Conservation (phyloP, 495 filamentous ascomycete species). For the Neurospora sp. region DNA sequence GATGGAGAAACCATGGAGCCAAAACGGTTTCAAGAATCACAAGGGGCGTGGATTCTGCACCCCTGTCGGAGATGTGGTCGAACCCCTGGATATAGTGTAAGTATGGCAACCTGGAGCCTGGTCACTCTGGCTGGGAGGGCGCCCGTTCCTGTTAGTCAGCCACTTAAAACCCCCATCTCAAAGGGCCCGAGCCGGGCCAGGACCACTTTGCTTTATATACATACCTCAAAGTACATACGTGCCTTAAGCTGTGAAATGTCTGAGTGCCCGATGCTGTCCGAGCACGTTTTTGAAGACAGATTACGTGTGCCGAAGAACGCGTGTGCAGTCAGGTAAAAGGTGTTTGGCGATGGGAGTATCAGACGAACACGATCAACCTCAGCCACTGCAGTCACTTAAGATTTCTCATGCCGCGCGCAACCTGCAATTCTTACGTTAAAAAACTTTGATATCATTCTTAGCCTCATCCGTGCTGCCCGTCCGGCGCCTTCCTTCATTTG, state of each 20-base stretch:
- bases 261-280: neutral
- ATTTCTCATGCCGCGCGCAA: neutral
- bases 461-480: neutral
- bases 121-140: neutral
- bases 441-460: neutral
- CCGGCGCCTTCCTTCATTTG: neutral
- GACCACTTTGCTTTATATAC: neutral
- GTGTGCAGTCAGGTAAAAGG: neutral
- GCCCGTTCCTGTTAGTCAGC: neutral
- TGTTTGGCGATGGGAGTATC: neutral
- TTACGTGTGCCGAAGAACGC: neutral
- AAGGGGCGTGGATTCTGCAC: constrained; percentile 4
- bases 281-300: neutral
- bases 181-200: neutral
- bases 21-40: constrained; percentile 18
- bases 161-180: neutral
- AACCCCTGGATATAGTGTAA: constrained; percentile 6
- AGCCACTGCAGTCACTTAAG: neutral
- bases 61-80: constrained; percentile 12
- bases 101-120: neutral
- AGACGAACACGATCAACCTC: neutral
- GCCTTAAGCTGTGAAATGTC: neutral
- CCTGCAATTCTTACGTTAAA: neutral
- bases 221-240: neutral
- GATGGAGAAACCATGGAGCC: neutral